Conservation (phyloP, 2,329 filamentous ascomycete species). For the Arthrobotrys entomopaga region DNA sequence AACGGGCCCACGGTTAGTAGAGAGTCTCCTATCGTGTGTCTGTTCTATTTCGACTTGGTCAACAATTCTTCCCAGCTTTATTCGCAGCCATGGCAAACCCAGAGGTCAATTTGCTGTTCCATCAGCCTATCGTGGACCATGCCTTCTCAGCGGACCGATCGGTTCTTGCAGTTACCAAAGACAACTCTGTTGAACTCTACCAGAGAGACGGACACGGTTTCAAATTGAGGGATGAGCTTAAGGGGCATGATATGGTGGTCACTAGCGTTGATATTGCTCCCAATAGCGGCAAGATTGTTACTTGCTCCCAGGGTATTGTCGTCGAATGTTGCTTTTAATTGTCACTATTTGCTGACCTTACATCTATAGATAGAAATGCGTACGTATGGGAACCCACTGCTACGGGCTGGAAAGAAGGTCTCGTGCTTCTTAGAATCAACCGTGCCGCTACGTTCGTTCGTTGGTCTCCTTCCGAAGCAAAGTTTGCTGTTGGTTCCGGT, state of each 20-base stretch:
- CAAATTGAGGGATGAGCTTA: slow-evolving; percentile 88
- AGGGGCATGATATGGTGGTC: slow-evolving; percentile 95
- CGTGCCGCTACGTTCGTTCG: slow-evolving; percentile 95
- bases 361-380: slow-evolving; percentile 83
- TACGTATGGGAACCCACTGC: slow-evolving; percentile 97
- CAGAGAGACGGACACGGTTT: slow-evolving; percentile 77
- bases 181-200: slow-evolving; percentile 91
- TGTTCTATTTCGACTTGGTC: slow-evolving; percentile 1
- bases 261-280: slow-evolving; percentile 96
- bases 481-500: slow-evolving; percentile 96
- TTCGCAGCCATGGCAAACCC: slow-evolving; percentile 78
- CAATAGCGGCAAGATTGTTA: slow-evolving; percentile 89
- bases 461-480: slow-evolving; percentile 95
- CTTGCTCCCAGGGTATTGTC: slow-evolving; percentile 85
- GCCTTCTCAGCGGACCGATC: slow-evolving; percentile 93
- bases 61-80: neutral
- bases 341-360: slow-evolving; percentile 9
- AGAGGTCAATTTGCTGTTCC: slow-evolving; percentile 96
- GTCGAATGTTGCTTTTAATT: neutral
- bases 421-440: slow-evolving; percentile 96
- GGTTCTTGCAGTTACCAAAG: slow-evolving; percentile 88
- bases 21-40: slow-evolving; percentile 56
- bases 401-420: slow-evolving; percentile 92
- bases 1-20: slow-evolving; percentile 57
- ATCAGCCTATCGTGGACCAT: slow-evolving; percentile 95